phyloP scores from a whole-genome alignment of 2,329 filamentous ascomycete species.

The Aspergillus novoparasiticus region DNA sequence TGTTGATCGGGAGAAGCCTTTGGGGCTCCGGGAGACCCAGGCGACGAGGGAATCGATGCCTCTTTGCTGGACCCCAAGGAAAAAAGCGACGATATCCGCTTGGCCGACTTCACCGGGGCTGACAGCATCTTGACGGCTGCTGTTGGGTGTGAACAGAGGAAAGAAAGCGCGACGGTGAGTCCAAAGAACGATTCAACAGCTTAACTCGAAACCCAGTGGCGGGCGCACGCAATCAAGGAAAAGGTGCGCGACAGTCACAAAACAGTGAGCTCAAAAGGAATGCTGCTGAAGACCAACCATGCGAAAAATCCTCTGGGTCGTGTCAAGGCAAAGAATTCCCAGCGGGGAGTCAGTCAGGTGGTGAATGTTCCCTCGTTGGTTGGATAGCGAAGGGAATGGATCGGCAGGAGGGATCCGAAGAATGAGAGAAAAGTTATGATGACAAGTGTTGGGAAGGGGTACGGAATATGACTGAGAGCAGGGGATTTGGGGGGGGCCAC shows the following conservation, averaged over 20 bases:
- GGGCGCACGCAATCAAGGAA: conserved; percentile 11
- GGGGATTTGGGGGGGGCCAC: not conserved
- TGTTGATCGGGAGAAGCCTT: conserved; percentile 26
- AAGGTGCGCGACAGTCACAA: conserved; percentile 8
- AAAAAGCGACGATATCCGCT: conserved; percentile 50
- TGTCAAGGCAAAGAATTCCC: conserved; percentile 7
- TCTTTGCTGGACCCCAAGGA: conserved; percentile 44
- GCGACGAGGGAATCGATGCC: conserved; percentile 32
- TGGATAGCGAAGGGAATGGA: conserved; percentile 33
- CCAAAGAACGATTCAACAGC: conserved; percentile 5
- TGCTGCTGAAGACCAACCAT: conserved; percentile 22
- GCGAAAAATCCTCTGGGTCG: conserved; percentile 8
- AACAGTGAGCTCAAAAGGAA: conserved; percentile 21
- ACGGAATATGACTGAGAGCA: not conserved
- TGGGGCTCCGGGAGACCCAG: conserved; percentile 25
- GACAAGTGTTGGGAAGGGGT: conserved; percentile 8
- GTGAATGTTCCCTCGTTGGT: conserved; percentile 8
- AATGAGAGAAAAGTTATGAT: conserved; percentile 21
- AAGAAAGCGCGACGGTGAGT: conserved; percentile 8
- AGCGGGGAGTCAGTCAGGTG: not conserved
- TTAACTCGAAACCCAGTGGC: conserved; percentile 11
- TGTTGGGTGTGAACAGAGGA: conserved; percentile 6
- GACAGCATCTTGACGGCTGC: conserved; percentile 38
- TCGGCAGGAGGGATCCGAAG: conserved; percentile 40
- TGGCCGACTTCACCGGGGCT: conserved; percentile 46